phyloP scores from a whole-genome alignment of 495 filamentous ascomycete genomes.

The Trichoderma parareesei region DNA sequence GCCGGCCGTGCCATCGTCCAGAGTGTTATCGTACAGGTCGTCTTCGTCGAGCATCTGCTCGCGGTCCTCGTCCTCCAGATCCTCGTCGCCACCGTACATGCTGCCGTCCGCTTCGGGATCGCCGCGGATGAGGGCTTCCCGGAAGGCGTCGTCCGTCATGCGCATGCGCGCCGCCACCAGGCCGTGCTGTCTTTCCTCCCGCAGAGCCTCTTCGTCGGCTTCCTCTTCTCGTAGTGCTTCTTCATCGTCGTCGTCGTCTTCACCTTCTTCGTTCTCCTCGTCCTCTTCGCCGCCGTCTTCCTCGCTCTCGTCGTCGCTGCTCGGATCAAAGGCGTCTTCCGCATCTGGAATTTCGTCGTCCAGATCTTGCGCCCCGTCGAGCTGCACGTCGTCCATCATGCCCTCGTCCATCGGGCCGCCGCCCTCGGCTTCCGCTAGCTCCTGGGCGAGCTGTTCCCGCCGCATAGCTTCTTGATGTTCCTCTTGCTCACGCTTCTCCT shows the following conservation, averaged over 20 bases:
- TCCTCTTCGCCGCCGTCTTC: constrained; percentile 29
- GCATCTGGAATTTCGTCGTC: constrained; percentile 63
- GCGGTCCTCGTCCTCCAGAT: constrained; percentile 37
- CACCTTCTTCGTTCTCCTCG: constrained; percentile 23
- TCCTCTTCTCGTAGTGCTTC: constrained; percentile 17
- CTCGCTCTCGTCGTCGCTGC: constrained; percentile 35
- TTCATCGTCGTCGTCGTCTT: constrained; percentile 23
- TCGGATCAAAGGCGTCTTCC: constrained; percentile 22
- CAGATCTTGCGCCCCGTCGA: constrained; percentile 41
- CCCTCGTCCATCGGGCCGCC: constrained; percentile 24
- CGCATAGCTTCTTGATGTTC: constrained; percentile 65
- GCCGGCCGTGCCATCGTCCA: constrained; percentile 32
- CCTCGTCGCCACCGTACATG: constrained; percentile 37
- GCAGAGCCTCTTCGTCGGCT: constrained; percentile 7
- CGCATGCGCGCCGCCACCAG: constrained; percentile 26
- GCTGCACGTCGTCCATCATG: constrained; percentile 28
- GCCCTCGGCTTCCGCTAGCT: constrained; percentile 49
- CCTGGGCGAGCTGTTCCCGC: constrained; percentile 59
- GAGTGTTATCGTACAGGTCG: constrained; percentile 26
- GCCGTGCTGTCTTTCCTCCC: constrained; percentile 8
- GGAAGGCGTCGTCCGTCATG: constrained; percentile 30
- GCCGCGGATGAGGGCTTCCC: constrained; percentile 43
- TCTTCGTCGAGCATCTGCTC: constrained; percentile 47
- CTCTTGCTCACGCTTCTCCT: constrained; percentile 70
- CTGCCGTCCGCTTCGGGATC: constrained; percentile 23